Evolutionary conservation across 805 yeast species (phyloP), one percentile per base, ranked within the genome.

Genomic region (Wickerhamiella hasegawae): DNA sequence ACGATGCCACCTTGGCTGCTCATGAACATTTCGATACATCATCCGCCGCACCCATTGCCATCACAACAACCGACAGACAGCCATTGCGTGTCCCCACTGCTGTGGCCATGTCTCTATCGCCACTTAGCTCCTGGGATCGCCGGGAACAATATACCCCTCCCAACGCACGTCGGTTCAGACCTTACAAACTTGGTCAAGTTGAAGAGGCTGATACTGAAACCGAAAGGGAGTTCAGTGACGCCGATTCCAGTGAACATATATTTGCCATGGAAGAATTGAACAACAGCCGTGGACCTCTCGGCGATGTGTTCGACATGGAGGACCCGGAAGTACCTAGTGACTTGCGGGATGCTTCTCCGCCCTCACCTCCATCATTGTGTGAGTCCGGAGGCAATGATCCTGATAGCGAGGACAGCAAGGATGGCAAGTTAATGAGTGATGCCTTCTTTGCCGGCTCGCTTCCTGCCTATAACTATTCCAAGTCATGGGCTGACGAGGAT

Each of bases 131-230:
- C 16, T 46, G 48, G 48, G 50, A 46, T 35, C 43, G 45, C 30
- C 42, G 39, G 30, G 40, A 43, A 36, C 40, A 41, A 47, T 46
- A 30, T 44, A 46, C 50, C 21, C 50, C 50, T 34, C 48, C 50
- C n/a, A 4, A 11, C 11, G 16, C 23, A 38, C 39, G 11, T 38
- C 41, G 31, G 14, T 34, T 14, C 2, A 15, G 11, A 12, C 18
- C 14, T n/a, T 22, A 27, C 33, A 33, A 25, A 12, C 39, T 26
- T 14, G 35, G 28, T 19, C 45, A 45, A 31, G 34, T 39, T 28
- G 35, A 36, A 26, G 47, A 43, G 27, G 42, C 32, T 15, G 42
- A 38, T 18, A 32, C 9, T 17, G 22, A 15, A 19, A 19, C 4
- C 15, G 34, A 30, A 16, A 18, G 23, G 9, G n/a, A n/a, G n/a